Evolutionary conservation across 2,329 filamentous ascomycete species (phyloP).

Genomic region (Rhexocercosporidium sp.): DNA sequence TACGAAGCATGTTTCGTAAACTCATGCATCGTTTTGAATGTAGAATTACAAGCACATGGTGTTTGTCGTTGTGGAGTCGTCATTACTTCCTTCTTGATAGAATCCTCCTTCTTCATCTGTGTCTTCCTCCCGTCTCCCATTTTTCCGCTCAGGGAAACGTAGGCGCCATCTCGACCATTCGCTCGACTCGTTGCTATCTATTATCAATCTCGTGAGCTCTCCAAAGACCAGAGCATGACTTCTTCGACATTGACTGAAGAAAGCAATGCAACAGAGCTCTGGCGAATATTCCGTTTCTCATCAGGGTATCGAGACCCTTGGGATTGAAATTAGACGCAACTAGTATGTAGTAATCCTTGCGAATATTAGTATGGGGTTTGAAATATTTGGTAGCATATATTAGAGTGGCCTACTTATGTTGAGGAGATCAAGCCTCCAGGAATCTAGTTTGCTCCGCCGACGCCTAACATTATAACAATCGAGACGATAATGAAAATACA

Average conservation of each 20-base stretch:
- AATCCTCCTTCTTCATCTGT: too few species aligned
- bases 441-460: background rate
- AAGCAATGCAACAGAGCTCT: background rate
- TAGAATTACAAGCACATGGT: too few species aligned
- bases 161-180: too few species aligned
- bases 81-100: too few species aligned
- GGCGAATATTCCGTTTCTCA: background rate
- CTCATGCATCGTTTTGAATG: too few species aligned
- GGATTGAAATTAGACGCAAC: background rate
- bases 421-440: background rate
- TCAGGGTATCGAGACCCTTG: background rate
- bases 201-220: background rate
- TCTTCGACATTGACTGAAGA: background rate
- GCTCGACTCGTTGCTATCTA: background rate
- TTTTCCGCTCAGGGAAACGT: too few species aligned
- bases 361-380: background rate
- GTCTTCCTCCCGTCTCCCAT: too few species aligned
- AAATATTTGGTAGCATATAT: background rate
- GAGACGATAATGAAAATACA: background rate
- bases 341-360: background rate
- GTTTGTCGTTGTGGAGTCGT: too few species aligned
- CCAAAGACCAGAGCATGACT: background rate
- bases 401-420: background rate
- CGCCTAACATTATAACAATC: background rate
- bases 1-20: too few species aligned